Base-by-base conservation (phyloP, 179 eudicot species). In the Beta corolliflora region DNA sequence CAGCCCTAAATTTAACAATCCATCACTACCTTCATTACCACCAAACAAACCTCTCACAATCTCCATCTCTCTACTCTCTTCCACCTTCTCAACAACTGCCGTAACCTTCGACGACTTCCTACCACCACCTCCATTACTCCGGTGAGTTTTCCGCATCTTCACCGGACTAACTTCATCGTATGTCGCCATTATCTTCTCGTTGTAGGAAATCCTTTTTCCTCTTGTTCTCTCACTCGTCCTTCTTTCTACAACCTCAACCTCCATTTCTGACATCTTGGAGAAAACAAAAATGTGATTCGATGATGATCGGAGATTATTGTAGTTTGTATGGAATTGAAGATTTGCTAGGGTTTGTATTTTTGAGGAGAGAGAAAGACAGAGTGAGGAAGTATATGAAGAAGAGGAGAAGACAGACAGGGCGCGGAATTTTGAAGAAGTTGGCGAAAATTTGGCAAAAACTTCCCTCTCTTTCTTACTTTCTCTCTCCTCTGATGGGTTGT, bases 141-240 rank as follows among this genome's bases (percentile, higher is more conserved):
- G 48, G 9, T 73, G 48, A 44, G n/a, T 71, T 1, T 70, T 70
- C 44, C 54, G 11, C 77, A n/a, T 69, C 23, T 74, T 79, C 63
- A 54, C 61, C 29, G 80, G 71, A 7, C 73, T 19, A 4, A 21
- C 50, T 3, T 82, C 77, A n/a, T 67, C 81, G 0, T 0, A 13
- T 4, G 67, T 82, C n/a, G 77, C 29, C 19, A 69, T 12, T 2
- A 18, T 13, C 21, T 50, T 75, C 61, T 85, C 87, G 5, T 75
- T 79, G 50, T 85, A 85, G 50, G 71, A 74, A 18, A 81, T 74
- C 7, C 60, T 56, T 7, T 41, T 75, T 18, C 84, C 84, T 45
- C 82, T 31, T 1, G 61, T 81, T 11, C 87, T 60, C n/a, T 75
- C 82, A 52, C 87, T 85, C 3, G 75, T 60, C 7, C 87, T 85